Percentiles rank a stretch among this genome's conserved stretches.
phyloP scores from a whole-genome alignment of 768 basidiomycete genomes.

The Suillus clintonianus region DNA sequence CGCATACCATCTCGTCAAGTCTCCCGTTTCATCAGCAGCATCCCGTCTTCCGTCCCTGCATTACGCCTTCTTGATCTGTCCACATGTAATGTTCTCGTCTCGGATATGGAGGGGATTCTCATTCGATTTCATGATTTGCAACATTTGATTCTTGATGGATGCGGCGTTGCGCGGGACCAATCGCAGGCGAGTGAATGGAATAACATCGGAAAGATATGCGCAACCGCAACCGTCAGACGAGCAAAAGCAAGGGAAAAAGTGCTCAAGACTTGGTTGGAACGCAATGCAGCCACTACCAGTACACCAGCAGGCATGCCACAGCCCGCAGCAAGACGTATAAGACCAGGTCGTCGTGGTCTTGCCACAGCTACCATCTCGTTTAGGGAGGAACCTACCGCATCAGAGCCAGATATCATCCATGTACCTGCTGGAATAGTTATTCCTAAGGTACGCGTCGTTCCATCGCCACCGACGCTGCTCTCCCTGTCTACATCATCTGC shows the following conservation, averaged over 20 bases:
- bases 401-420: constrained; percentile 13
- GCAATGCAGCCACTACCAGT: constrained; percentile 13
- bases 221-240: constrained; percentile 58
- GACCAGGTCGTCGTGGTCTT: constrained; percentile 59
- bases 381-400: constrained; percentile 32
- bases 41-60: constrained; percentile 37
- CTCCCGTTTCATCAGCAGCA: constrained; percentile 39
- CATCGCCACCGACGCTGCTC: constrained; percentile 48
- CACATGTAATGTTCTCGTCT: constrained; percentile 57
- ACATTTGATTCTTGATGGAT: constrained; percentile 74
- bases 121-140: constrained; percentile 50
- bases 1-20: constrained; percentile 72
- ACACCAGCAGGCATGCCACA: constrained; percentile 6
- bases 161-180: constrained; percentile 54
- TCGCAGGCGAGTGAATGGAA: constrained; percentile 56
- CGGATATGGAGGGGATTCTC: constrained; percentile 57
- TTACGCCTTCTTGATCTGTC: constrained; percentile 76
- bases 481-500: constrained; percentile 49
- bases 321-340: constrained; percentile 21
- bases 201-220: constrained; percentile 61
- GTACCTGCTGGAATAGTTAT: constrained; percentile 10
- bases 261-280: constrained; percentile 53
- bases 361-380: constrained; percentile 68
- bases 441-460: constrained; percentile 57
- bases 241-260: constrained; percentile 69